Evolutionary conservation across 345 rosid species (phyloP), one percentile per base, ranked within the genome.

Genomic region (Acer yangbiense): DNA sequence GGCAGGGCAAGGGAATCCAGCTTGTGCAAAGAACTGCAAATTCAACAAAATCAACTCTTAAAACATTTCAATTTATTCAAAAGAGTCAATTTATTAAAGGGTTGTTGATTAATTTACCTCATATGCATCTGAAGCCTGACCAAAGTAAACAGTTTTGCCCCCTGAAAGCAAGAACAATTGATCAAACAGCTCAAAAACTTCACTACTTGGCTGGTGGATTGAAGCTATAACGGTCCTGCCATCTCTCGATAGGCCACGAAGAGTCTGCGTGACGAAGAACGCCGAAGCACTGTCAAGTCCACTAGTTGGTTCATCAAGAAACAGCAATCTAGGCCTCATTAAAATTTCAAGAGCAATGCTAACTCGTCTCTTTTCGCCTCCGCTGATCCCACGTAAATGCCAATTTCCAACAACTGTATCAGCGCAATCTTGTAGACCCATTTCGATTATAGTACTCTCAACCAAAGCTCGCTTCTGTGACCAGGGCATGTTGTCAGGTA

Each of bases 271-370:
- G 32, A 95, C 99, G 46, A 95, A 95, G 87, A 95, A 95, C 23
- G 99, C 99, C 2, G 99, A 92, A 52, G 99, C 99, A 81, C 99
- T 95, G 85, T 95, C 98, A 71, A 95, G 95, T 54, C 98, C 98
- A 79, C 98, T 95, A 54, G 98, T 95, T 2, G 98, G 98, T 75
- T 95, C 98, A 67, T 95, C 98, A 12, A 95, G 98, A 79, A 93
- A 95, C 58, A 95, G 96, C 84, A 95, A 82, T 83, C 96, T 85
- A 27, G 98, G 98, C 84, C 98, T 90, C 96, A 90, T 95, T 35
- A 95, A 86, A 84, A 95, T 95, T 81, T 95, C 98, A 41, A 95
- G 90, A 72, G 98, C 98, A 23, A 95, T 95, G 88, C 98, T 93
- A 65, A 95, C 98, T 69, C 98, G 79, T 76, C 98, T 83, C 90